A percentile compares a stretch with the other conserved stretches of the same genome.
Conservation (phyloP, 208 protist genomes). For the Leishmania amazonensis region DNA sequence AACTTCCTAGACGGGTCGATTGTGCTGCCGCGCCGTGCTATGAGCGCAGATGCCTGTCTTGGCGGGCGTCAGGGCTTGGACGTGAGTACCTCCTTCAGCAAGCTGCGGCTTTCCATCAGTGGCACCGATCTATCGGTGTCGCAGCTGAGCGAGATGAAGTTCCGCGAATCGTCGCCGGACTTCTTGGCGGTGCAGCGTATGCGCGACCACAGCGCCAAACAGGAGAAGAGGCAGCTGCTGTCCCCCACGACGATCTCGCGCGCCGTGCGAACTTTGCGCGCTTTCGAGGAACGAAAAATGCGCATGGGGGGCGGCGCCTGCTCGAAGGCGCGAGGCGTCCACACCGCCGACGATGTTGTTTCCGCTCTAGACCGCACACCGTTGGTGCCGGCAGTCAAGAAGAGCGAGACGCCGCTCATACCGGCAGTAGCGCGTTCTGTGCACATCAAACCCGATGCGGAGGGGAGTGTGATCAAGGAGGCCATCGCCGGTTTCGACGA, state of each 20-base stretch:
- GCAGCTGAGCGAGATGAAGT: conserved; percentile 15
- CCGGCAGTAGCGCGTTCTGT: conserved; percentile 26
- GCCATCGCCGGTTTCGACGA: conserved; percentile 18
- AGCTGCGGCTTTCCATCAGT: conserved; percentile 1
- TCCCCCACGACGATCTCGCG: conserved; percentile 54
- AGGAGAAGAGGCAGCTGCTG: conserved; percentile 25
- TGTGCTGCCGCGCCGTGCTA: conserved; percentile 40
- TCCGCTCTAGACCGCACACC: conserved; percentile 39
- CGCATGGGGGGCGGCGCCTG: conserved; percentile 41
- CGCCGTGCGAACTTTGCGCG: conserved; percentile 33
- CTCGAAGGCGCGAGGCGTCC: conserved; percentile 29
- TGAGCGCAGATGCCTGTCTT: conserved; percentile 47
- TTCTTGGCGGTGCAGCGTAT: conserved; percentile 53
- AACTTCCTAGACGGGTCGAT: conserved; percentile 39
- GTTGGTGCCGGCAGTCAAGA: conserved; percentile 27
- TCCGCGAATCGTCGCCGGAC: conserved; percentile 49
- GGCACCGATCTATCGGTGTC: not conserved
- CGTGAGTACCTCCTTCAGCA: not conserved
- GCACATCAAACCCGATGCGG: conserved; percentile 42
- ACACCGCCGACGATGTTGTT: conserved; percentile 26
- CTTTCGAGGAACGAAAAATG: conserved; percentile 52
- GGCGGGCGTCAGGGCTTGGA: conserved; percentile 9
- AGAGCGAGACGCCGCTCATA: not conserved
- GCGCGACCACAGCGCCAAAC: conserved; percentile 31
- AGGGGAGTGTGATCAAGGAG: conserved; percentile 25